A percentile compares a stretch with the other conserved stretches of the same genome.
phyloP scores from a whole-genome alignment of 176 grass and related monocot species.

The Cenchrus americanus region DNA sequence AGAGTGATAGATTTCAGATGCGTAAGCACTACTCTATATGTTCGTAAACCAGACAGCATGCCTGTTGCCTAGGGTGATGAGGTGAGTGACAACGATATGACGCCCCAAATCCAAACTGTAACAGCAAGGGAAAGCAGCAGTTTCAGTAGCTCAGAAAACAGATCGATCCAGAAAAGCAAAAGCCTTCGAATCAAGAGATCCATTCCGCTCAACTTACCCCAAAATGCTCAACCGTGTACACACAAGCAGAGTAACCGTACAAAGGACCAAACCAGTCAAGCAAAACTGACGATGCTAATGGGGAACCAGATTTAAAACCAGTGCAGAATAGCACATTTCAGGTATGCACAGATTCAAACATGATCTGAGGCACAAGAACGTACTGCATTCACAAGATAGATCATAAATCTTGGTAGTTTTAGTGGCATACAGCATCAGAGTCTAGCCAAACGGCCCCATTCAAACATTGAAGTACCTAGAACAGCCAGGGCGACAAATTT shows the following conservation, averaged over 20 bases:
- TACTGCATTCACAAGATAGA: conserved; percentile 8
- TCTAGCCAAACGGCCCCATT: background rate
- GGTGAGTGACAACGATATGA: too few species aligned
- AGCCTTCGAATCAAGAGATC: too few species aligned
- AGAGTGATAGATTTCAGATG: too few species aligned
- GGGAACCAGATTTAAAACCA: background rate
- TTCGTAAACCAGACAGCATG: too few species aligned
- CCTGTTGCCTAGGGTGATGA: too few species aligned
- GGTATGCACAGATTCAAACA: background rate
- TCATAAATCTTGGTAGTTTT: conserved; percentile 12
- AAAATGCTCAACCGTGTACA: too few species aligned
- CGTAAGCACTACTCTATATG: too few species aligned
- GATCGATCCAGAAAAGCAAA: too few species aligned
- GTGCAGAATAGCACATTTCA: background rate
- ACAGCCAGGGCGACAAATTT: conserved; percentile 21
- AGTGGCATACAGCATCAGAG: conserved; percentile 16
- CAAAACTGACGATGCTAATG: background rate
- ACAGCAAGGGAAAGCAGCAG: too few species aligned
- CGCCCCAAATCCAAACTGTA: too few species aligned
- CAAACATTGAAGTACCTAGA: background rate
- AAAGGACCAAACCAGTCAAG: background rate
- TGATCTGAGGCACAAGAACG: background rate
- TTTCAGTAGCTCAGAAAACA: too few species aligned
- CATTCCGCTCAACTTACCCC: too few species aligned
- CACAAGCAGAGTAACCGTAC: background rate